Evolutionary conservation across 2,329 filamentous ascomycete genomes (phyloP).

Genomic region (Calonectria pseudoreteaudii): DNA sequence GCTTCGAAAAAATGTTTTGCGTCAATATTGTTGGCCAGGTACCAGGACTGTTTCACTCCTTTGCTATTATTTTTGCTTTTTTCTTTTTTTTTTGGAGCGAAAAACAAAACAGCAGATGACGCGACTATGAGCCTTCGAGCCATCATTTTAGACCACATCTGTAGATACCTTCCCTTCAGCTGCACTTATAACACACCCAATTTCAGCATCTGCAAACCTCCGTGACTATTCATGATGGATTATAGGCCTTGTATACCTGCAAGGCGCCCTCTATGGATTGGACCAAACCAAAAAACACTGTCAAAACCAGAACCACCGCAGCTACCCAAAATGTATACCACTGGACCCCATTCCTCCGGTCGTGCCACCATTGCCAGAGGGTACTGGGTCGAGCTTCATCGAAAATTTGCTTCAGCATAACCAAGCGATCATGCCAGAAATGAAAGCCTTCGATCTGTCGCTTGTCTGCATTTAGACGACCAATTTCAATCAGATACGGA

Average conservation of each 20-base stretch:
- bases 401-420: slow-evolving; percentile 55
- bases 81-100: background rate
- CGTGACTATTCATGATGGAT: background rate
- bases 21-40: background rate
- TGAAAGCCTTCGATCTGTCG: background rate
- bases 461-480: background rate
- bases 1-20: too few species aligned
- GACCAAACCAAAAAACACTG: slow-evolving; percentile 54
- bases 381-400: slow-evolving; percentile 51
- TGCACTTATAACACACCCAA: too few species aligned
- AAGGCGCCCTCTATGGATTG: slow-evolving; percentile 55
- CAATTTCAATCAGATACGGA: background rate
- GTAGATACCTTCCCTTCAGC: too few species aligned
- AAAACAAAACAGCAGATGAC: background rate
- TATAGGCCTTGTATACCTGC: slow-evolving; percentile 54
- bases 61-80: background rate
- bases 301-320: slow-evolving; percentile 46
- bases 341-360: slow-evolving; percentile 54
- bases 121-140: background rate
- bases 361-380: slow-evolving; percentile 56
- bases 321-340: slow-evolving; percentile 61
- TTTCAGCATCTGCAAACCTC: background rate
- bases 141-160: too few species aligned
- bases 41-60: too few species aligned
- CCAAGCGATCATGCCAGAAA: slow-evolving; percentile 57